phyloP scores from a whole-genome alignment of 2,329 filamentous ascomycete genomes.

The Penicillium sp. region DNA sequence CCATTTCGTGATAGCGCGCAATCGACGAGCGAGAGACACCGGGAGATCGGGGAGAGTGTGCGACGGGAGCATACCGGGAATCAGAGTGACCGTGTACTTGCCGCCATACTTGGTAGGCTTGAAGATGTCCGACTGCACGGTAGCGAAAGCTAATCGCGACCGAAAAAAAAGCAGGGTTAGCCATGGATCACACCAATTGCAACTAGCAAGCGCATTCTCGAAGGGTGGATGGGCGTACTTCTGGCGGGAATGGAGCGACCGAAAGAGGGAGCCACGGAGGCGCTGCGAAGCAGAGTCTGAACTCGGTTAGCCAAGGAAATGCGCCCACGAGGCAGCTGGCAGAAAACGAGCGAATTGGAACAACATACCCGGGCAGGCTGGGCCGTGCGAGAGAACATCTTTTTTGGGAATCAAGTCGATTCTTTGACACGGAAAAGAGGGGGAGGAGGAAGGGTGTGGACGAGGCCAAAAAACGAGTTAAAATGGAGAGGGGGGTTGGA shows the following conservation, averaged over 20 bases:
- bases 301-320: conserved; percentile 46
- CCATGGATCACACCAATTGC: conserved; percentile 8
- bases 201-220: neutral
- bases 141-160: conserved; percentile 64
- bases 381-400: conserved; percentile 49
- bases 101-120: conserved; percentile 98
- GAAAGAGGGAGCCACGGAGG: conserved; percentile 52
- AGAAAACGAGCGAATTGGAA: conserved; percentile 29
- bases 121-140: conserved; percentile 92
- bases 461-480: neutral
- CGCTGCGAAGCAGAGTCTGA: conserved; percentile 62
- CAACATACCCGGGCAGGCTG: conserved; percentile 48
- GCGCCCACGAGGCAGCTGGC: conserved; percentile 47
- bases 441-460: neutral
- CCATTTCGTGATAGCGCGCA: neutral
- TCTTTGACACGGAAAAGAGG: conserved; percentile 24
- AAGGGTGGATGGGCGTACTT: conserved; percentile 47
- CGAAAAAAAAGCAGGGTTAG: conserved; percentile 22
- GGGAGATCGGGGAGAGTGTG: neutral
- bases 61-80: conserved; percentile 68
- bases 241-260: conserved; percentile 57
- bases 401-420: conserved; percentile 21
- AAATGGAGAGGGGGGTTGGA: conserved; percentile 17
- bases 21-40: neutral
- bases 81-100: conserved; percentile 98